Evolutionary conservation across 164 flowering plant genomes (phyloP).

Genomic region (Berberis vulgaris): DNA sequence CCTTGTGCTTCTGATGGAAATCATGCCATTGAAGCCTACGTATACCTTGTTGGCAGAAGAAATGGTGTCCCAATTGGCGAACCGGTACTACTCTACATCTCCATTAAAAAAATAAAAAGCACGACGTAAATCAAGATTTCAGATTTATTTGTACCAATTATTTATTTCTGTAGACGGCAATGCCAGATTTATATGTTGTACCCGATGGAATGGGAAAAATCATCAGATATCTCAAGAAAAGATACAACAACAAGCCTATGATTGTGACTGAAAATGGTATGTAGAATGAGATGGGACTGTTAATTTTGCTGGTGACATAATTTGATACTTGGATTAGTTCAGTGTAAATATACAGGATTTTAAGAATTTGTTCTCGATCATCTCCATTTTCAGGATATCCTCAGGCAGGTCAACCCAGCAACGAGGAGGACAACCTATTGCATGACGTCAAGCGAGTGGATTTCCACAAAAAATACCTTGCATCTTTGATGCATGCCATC

Average conservation of each 20-base stretch:
- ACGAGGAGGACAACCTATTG: constrained; percentile 6
- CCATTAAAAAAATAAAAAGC: too few species aligned
- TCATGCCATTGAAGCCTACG: constrained; percentile 32
- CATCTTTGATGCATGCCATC: constrained; percentile 34
- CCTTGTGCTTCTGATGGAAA: constrained; percentile 19
- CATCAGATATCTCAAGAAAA: constrained; percentile 28
- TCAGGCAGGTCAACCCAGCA: constrained; percentile 8
- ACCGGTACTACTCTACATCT: constrained; percentile 12
- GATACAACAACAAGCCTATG: constrained; percentile 45
- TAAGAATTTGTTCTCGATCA: too few species aligned
- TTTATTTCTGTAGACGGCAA: constrained; percentile 25
- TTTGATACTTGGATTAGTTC: not conserved
- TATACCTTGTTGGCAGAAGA: constrained; percentile 12
- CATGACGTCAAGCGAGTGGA: constrained; percentile 36
- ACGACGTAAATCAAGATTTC: not conserved
- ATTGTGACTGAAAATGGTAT: constrained; percentile 59
- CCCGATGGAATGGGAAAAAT: constrained; percentile 53
- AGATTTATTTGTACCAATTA: not conserved
- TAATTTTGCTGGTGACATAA: not conserved
- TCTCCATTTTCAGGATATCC: constrained; percentile 17
- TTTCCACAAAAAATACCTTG: constrained; percentile 36
- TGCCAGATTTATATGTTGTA: constrained; percentile 24
- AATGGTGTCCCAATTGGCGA: constrained; percentile 50
- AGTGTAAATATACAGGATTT: not conserved
- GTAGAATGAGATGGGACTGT: not conserved